Conservation (phyloP, 75 land plant genomes). For the Isoetes taiwanensis region DNA sequence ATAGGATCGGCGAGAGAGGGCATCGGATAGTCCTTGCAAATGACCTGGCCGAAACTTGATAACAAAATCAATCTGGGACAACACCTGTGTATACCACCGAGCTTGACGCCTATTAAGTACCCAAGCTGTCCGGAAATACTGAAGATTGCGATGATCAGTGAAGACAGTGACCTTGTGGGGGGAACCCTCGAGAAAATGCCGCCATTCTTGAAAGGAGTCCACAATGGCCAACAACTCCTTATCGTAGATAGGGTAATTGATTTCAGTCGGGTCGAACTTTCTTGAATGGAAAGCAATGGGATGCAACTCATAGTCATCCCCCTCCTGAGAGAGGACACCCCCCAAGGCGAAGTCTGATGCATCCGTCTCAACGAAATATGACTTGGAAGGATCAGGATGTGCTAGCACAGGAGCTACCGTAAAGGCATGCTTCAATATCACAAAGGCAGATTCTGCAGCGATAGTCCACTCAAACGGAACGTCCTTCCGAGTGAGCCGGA, state of each 20-base stretch:
- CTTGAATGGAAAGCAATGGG: neutral
- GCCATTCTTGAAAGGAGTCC: neutral
- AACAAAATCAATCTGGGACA: neutral
- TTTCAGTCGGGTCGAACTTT: neutral
- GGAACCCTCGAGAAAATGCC: neutral
- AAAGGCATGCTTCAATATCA: neutral
- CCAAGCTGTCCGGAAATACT: neutral
- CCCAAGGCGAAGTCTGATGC: neutral
- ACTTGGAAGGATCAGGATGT: neutral
- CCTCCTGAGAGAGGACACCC: neutral
- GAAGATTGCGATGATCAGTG: neutral
- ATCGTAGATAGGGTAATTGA: neutral
- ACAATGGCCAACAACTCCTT: neutral
- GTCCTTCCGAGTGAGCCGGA: neutral
- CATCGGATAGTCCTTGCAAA: neutral
- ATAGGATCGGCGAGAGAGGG: neutral
- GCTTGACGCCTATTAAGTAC: neutral
- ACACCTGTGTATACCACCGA: neutral
- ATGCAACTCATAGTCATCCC: neutral
- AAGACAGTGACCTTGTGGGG: neutral
- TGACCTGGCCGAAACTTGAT: conserved; percentile 5
- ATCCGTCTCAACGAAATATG: neutral
- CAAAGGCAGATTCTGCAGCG: neutral
- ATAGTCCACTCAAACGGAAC: neutral
- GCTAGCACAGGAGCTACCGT: neutral